Conservation (phyloP, 352 stramenopile genomes). For the Globisporangium heterothallicum region DNA sequence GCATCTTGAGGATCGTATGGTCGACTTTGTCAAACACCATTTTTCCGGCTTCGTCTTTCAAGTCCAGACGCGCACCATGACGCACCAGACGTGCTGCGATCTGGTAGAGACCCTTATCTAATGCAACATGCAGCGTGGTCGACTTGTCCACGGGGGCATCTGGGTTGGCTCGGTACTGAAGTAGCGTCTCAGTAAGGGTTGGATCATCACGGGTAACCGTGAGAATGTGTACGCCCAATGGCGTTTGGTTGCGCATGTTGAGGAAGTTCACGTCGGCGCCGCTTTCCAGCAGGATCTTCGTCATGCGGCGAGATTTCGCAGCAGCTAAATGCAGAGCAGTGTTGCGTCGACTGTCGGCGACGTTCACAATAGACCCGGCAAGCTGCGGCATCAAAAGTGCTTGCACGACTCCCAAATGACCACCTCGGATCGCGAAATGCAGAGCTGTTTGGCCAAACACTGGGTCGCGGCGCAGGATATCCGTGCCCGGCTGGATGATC, state of each 20-base stretch:
- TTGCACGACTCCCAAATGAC: slow-evolving; percentile 59
- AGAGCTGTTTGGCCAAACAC: slow-evolving; percentile 61
- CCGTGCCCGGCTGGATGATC: slow-evolving; percentile 62
- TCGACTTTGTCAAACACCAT: slow-evolving; percentile 69
- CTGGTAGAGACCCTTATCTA: slow-evolving; percentile 50
- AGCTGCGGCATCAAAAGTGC: slow-evolving; percentile 63
- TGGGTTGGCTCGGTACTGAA: slow-evolving; percentile 48
- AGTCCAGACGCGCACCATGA: slow-evolving; percentile 43
- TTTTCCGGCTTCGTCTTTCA: slow-evolving; percentile 52
- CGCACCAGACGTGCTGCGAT: slow-evolving; percentile 48
- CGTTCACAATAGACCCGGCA: slow-evolving; percentile 58
- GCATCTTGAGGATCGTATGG: slow-evolving; percentile 27
- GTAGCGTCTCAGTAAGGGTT: slow-evolving; percentile 51
- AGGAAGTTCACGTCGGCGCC: slow-evolving; percentile 56
- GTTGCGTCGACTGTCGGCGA: slow-evolving; percentile 61
- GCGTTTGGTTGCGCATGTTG: slow-evolving; percentile 68
- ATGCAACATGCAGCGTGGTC: slow-evolving; percentile 52
- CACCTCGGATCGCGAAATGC: slow-evolving; percentile 64
- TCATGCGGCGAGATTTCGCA: slow-evolving; percentile 61
- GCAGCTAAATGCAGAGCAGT: slow-evolving; percentile 55
- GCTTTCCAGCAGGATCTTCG: slow-evolving; percentile 47
- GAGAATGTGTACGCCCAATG: slow-evolving; percentile 58
- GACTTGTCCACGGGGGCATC: slow-evolving; percentile 59
- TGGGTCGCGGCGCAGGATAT: slow-evolving; percentile 63
- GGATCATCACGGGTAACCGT: slow-evolving; percentile 51